These are phyloP conservation scores for Pseudogymnoascus verrucosus DNA, from an alignment of 2,329 filamentous ascomycete species.

Conservation along the genomic window DNA sequence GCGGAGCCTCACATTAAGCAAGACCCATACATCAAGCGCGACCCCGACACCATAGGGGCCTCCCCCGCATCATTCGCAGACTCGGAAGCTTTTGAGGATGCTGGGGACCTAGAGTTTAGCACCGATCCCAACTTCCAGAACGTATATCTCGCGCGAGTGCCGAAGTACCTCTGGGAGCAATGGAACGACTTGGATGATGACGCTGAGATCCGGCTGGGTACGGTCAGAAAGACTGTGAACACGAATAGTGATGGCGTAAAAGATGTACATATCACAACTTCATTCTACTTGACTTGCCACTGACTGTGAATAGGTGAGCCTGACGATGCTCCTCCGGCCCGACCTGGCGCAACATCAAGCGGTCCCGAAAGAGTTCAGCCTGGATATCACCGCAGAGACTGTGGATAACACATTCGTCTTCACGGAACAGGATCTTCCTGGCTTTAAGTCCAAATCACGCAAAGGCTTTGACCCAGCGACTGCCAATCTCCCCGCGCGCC, in stretches of 20 bases:
- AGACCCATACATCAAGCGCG: constrained; percentile 43
- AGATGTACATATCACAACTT: constrained; percentile 27
- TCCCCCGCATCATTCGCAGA: constrained; percentile 42
- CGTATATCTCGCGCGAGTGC: constrained; percentile 68
- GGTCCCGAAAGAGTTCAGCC: constrained; percentile 81
- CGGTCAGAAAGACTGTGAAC: constrained; percentile 45
- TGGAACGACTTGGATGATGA: constrained; percentile 73
- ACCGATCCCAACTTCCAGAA: constrained; percentile 29
- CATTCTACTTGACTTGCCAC: constrained; percentile 16
- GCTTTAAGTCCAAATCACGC: constrained; percentile 56
- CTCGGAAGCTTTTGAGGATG: constrained; percentile 64
- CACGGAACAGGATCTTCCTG: constrained; percentile 84
- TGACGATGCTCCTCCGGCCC: constrained; percentile 60
- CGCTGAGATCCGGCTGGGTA: constrained; percentile 74
- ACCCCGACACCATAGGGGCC: constrained; percentile 36
- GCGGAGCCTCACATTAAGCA: constrained; percentile 37
- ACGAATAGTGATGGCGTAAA: constrained; percentile 44
- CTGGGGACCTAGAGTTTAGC: constrained; percentile 54
- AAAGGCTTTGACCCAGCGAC: constrained; percentile 47
- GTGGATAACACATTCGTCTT: constrained; percentile 87
- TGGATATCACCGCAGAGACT: constrained; percentile 59
- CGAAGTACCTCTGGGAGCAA: constrained; percentile 71
- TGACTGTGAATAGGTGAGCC: constrained; percentile 31
- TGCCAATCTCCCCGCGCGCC: constrained; percentile 50
- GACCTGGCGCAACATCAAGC: constrained; percentile 59